Percentiles rank a stretch among this genome's conserved stretches.
Conservation (phyloP, 805 yeast genomes). For the Zygosaccharomyces rouxii region DNA sequence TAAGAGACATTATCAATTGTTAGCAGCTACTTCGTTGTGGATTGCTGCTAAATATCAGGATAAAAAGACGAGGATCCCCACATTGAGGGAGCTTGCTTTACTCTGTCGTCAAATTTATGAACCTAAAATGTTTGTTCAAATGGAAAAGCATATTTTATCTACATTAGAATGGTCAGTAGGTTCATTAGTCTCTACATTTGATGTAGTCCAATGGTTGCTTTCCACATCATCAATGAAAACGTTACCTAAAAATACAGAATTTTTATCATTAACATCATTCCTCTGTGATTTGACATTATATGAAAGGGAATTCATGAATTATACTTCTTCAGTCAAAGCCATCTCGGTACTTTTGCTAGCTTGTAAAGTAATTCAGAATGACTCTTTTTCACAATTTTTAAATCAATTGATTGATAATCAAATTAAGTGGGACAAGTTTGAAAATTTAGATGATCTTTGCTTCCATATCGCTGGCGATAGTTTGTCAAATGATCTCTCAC, state of each 20-base stretch:
- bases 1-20: constrained; percentile 76
- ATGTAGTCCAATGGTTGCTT: constrained; percentile 15
- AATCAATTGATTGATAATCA: constrained; percentile 4
- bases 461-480: constrained; percentile 20
- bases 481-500: constrained; percentile 10
- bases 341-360: constrained; percentile 49
- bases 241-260: constrained; percentile 7
- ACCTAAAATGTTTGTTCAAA: constrained; percentile 60
- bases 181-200: constrained; percentile 18
- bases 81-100: constrained; percentile 56
- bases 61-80: constrained; percentile 61
- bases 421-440: neutral
- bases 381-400: constrained; percentile 9
- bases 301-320: constrained; percentile 44
- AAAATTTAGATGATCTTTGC: constrained; percentile 3
- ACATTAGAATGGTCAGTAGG: constrained; percentile 62
- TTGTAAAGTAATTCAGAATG: constrained; percentile 41
- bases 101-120: constrained; percentile 66
- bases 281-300: constrained; percentile 52
- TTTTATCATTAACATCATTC: constrained; percentile 40
- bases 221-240: constrained; percentile 5
- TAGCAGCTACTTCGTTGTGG: constrained; percentile 85
- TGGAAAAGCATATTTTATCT: constrained; percentile 71
- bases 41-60: constrained; percentile 76
- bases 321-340: constrained; percentile 45